Evolutionary conservation across 805 yeast species (phyloP).

Genomic region (Schizosaccharomyces lindneri): DNA sequence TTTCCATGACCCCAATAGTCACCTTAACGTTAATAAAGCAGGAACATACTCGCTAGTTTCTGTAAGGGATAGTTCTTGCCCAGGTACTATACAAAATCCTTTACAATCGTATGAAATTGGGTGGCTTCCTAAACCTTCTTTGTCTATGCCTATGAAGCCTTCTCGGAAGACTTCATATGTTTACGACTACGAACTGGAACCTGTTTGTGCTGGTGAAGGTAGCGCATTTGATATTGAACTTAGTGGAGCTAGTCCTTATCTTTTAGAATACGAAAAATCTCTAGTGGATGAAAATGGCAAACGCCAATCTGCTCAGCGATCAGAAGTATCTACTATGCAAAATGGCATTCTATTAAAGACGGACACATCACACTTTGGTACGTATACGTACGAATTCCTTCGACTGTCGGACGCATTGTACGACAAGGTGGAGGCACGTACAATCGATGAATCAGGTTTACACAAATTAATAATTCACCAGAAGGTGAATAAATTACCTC

Average conservation of each 20-base stretch:
- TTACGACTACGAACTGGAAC: conserved; percentile 14
- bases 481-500: conserved; percentile 37
- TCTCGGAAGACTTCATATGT: conserved; percentile 31
- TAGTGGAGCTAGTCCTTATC: conserved; percentile 29
- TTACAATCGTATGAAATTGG: conserved; percentile 17
- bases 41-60: conserved; percentile 25
- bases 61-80: conserved; percentile 28
- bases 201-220: conserved; percentile 26
- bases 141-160: conserved; percentile 22
- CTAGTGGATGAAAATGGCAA: background rate
- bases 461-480: conserved; percentile 23
- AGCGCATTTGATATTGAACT: conserved; percentile 22
- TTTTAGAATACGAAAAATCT: conserved; percentile 30
- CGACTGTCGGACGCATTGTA: conserved; percentile 42
- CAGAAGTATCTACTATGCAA: conserved; percentile 25
- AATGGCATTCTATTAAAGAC: conserved; percentile 25
- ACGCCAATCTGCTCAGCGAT: background rate
- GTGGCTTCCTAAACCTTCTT: conserved; percentile 23
- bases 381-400: conserved; percentile 32
- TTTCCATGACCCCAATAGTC: conserved; percentile 6
- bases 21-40: conserved; percentile 18
- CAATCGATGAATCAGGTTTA: conserved; percentile 7
- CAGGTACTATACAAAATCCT: conserved; percentile 20
- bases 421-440: conserved; percentile 20
- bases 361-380: conserved; percentile 26